Evolutionary conservation across 2,329 filamentous ascomycete genomes (phyloP), one percentile per base, ranked within the genome.

Genomic region (Claviceps sp.): DNA sequence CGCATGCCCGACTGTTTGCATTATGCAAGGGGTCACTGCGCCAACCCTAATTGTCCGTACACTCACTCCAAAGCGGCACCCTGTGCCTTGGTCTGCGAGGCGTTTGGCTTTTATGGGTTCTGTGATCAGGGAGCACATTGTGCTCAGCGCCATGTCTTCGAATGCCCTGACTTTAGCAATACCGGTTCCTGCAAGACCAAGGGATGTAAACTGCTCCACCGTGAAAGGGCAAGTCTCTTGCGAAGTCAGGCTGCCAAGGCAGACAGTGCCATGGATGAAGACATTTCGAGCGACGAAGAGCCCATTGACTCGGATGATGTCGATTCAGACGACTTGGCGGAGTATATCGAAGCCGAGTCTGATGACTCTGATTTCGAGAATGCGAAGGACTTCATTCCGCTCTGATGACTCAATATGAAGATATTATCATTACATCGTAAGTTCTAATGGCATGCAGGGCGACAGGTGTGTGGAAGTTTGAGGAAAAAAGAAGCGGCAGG

Each of bases 81-180:
- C 58, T 77, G 78, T 64, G 88, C 90, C 49, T 82, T 78, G 34
- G 87, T 96, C 47, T 98, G 93, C 71, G 80, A 82, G 60, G 71
- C 80, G 19, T 97, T 98, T 73, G 91, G 87, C 30, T 80, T 82
- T 51, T 78, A 90, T 62, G 91, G 93, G 50, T 97, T 89, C 68
- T 97, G 93, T 72, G 83, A 86, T 56, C 87, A 86, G 65, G 93
- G 91, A 55, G 76, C 78, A 52, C 70, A 75, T 52, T 97, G 93
- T 69, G 70, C 80, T 55, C 82, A 93, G 57, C 85, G 89, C 55
- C 93, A 98, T 72, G 85, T 91, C 53, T 85, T 85, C 70, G 91
- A 97, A 68, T 97, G 93, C 68, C 91, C 93, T 56, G 87, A 95
- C 66, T 96, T 94, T 73, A 87, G 88, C 77, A 95, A 95, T 70